A percentile compares a stretch with the other conserved stretches of the same genome.
Conservation (phyloP, 306 rosid genomes). For the Castanea crenata region DNA sequence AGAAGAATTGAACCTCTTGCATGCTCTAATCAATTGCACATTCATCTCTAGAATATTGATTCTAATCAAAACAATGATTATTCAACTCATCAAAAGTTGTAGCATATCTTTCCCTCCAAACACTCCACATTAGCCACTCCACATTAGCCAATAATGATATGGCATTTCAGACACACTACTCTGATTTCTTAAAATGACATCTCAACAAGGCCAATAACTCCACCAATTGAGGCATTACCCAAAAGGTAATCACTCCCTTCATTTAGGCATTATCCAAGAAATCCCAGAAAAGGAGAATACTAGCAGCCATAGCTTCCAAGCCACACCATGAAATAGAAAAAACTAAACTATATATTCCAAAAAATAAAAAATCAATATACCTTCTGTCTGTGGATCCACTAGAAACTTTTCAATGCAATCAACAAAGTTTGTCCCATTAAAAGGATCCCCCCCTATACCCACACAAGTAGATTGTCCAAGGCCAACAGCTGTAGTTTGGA, state of each 20-base stretch:
- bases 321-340: background rate
- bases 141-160: background rate
- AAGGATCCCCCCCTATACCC: conserved; percentile 99
- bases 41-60: background rate
- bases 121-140: background rate
- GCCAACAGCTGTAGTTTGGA: conserved; percentile 97
- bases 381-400: conserved; percentile 94
- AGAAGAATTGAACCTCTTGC: background rate
- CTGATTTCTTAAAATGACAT: background rate
- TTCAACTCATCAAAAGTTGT: background rate
- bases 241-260: background rate
- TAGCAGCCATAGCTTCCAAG: background rate
- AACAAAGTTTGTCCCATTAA: conserved; percentile 96
- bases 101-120: background rate
- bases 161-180: background rate
- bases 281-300: background rate
- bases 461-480: conserved; percentile 99
- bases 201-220: background rate
- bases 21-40: background rate
- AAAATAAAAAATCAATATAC: conserved; percentile 34
- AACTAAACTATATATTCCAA: background rate
- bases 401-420: conserved; percentile 86
- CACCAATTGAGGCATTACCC: background rate
- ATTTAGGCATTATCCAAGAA: background rate
- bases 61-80: background rate